Base-by-base conservation (phyloP, 306 rosid genomes). In the Vigna nakashimae region DNA sequence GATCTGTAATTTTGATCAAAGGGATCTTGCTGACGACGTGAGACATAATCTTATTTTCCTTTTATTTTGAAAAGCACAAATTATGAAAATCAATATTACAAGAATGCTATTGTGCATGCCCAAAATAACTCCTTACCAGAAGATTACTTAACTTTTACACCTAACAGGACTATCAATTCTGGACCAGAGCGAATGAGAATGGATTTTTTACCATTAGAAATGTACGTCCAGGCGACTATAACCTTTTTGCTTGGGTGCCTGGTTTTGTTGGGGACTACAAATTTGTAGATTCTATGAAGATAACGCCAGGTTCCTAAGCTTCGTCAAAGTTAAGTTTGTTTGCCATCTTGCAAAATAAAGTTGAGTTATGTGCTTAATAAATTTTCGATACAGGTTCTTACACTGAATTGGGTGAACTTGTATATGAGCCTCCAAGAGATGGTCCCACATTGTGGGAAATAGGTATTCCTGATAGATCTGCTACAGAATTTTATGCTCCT, bases 361-460 rank as follows among this genome's bases (percentile, higher is more conserved):
- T 45, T 45, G 15, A 45, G 49, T 45, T 45, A 40, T 7, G 49
- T 77, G 70, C 84, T 79, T 32, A 70, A 43, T 51, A 38, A 82
- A 77, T 30, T 49, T 74, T 16, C 52, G 22, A 43, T 30, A 74
- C 85, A 93, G 97, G 97, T 55, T 69, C 82, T 52, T 67, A 71
- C 26, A 83, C 77, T 60, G 90, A 88, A 36, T 20, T 90, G 78
- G 98, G 96, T 45, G 86, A 88, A 28, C 56, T 84, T 59, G 88
- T 89, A 30, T 94, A 81, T 64, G 87, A 90, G 77, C 91, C 97
- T 56, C 97, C 90, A 57, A 89, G 98, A 84, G 87, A 87, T 70
- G 98, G 96, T 26, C 90, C 96, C 2, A 94, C 98, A 22, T 53
- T 89, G 74, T 94, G 98, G 98, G 98, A 94, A 90, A 94, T 94